Percentiles rank a stretch among this genome's conserved stretches.
These are phyloP conservation scores for Podila horticola DNA, from an alignment of 192 early-diverging fungal species.

Conservation along the genomic window DNA sequence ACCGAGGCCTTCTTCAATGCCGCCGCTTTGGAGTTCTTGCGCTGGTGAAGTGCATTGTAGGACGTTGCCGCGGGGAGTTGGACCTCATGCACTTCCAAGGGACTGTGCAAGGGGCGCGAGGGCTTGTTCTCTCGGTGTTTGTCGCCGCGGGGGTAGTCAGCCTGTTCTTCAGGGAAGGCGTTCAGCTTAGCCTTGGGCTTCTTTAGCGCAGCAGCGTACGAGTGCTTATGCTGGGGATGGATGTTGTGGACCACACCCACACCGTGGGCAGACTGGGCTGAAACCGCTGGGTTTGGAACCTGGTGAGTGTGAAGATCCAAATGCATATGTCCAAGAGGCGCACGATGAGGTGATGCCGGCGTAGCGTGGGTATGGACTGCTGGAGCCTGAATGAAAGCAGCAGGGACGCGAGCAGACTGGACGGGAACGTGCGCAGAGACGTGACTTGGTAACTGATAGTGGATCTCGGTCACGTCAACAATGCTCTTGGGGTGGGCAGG, in stretches of 20 bases:
- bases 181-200: background rate
- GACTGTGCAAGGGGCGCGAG: background rate
- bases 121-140: background rate
- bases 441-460: background rate
- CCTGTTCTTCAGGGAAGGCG: constrained; percentile 25
- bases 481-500: constrained; percentile 6
- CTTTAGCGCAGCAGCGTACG: constrained; percentile 12
- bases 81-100: constrained; percentile 9
- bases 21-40: too few species aligned
- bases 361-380: background rate
- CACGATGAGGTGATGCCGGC: background rate
- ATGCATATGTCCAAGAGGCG: background rate
- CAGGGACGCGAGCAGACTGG: background rate
- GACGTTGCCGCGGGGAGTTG: background rate
- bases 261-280: background rate
- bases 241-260: background rate
- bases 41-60: too few species aligned
- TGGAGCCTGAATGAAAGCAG: background rate
- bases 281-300: background rate
- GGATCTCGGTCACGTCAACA: constrained; percentile 7
- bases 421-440: background rate
- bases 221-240: constrained; percentile 4
- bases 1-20: too few species aligned
- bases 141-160: constrained; percentile 25
- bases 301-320: constrained; percentile 9